Evolutionary conservation across 495 filamentous ascomycete species (phyloP).

Genomic region (Xylaria venustula): DNA sequence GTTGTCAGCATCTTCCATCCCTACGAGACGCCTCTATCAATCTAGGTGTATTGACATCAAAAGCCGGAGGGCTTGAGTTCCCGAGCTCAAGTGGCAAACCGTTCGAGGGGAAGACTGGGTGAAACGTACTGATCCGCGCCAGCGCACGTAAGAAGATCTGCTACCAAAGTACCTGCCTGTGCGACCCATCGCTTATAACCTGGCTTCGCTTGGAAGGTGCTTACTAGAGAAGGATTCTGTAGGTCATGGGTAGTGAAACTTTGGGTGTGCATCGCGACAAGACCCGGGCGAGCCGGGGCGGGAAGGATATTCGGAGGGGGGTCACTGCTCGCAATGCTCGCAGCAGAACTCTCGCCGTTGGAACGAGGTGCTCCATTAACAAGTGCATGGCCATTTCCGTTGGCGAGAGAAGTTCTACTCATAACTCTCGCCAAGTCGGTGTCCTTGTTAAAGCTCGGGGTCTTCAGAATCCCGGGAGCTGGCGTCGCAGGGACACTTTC

Average conservation of each 20-base stretch:
- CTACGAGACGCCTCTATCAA: slow-evolving; percentile 3
- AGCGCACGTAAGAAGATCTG: slow-evolving; percentile 90
- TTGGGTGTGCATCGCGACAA: slow-evolving; percentile 20
- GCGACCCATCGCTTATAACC: slow-evolving; percentile 99
- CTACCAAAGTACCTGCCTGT: slow-evolving; percentile 92
- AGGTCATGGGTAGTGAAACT: slow-evolving; percentile 57
- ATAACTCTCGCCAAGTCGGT: slow-evolving; percentile 28
- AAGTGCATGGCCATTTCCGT: slow-evolving; percentile 47
- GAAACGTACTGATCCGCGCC: slow-evolving; percentile 79
- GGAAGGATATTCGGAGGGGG: neutral
- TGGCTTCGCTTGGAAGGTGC: slow-evolving; percentile 76
- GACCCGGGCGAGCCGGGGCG: slow-evolving; percentile 16
- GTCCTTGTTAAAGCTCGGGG: slow-evolving; percentile 49
- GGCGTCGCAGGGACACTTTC: slow-evolving; percentile 90
- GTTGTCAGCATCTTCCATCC: slow-evolving; percentile 26
- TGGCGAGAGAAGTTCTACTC: slow-evolving; percentile 38
- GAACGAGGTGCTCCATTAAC: slow-evolving; percentile 39
- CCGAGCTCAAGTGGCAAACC: neutral
- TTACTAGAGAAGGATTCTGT: slow-evolving; percentile 52
- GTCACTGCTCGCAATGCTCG: slow-evolving; percentile 14
- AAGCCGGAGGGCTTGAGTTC: neutral
- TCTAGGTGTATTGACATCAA: neutral
- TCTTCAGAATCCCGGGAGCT: slow-evolving; percentile 62
- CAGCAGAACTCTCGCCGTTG: slow-evolving; percentile 29
- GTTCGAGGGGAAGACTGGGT: slow-evolving; percentile 7